Percentiles rank a stretch among this genome's conserved stretches.
These are phyloP conservation scores for Globisporangium paroecandrum DNA, from an alignment of 352 stramenopile genomes.

Conservation along the genomic window DNA sequence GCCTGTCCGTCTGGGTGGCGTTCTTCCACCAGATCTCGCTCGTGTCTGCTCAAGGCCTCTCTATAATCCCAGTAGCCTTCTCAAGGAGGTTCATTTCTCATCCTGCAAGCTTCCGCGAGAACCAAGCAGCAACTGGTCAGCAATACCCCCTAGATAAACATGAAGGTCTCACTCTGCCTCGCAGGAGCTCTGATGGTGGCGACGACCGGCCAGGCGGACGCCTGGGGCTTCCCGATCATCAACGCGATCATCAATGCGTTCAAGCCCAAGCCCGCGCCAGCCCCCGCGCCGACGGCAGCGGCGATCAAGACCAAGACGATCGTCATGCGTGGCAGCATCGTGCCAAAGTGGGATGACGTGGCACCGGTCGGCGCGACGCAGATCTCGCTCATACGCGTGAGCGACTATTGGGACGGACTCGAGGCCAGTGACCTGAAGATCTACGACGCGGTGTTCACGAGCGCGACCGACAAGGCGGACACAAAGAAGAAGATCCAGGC, in stretches of 20 bases:
- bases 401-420: conserved; percentile 4
- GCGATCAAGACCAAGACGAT: conserved; percentile 8
- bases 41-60: too few species aligned
- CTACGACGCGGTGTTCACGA: neutral
- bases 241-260: neutral
- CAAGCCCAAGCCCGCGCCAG: neutral
- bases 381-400: conserved; percentile 9
- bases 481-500: neutral
- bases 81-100: neutral
- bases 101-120: neutral
- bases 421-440: conserved; percentile 6
- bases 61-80: neutral
- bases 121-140: neutral
- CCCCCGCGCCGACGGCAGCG: neutral
- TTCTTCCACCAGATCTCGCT: neutral
- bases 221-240: conserved; percentile 2
- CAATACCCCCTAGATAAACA: neutral
- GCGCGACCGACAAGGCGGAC: neutral
- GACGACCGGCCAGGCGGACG: neutral
- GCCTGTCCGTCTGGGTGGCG: too few species aligned
- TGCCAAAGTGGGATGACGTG: conserved; percentile 11
- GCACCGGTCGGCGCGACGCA: conserved; percentile 2
- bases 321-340: conserved; percentile 4
- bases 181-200: neutral
- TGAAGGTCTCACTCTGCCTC: conserved; percentile 14